Evolutionary conservation across 306 rosid species (phyloP).

Genomic region (Glycine soja): DNA sequence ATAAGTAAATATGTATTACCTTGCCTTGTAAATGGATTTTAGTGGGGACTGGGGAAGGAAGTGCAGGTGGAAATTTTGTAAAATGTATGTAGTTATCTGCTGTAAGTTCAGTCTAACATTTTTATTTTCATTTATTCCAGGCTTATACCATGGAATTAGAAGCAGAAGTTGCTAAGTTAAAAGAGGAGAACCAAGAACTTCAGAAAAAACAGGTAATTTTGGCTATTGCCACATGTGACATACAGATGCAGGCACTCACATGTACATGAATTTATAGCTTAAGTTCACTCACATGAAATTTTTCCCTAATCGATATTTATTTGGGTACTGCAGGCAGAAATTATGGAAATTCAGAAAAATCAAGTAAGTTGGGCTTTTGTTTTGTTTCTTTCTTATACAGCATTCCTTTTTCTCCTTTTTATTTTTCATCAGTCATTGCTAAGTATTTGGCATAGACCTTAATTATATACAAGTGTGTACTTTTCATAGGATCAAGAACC

Average conservation of each 20-base stretch:
- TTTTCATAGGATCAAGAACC: conserved; percentile 1
- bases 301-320: conserved; percentile 36
- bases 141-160: conserved; percentile 98
- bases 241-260: neutral
- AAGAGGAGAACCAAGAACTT: conserved; percentile 88
- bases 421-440: conserved; percentile 2
- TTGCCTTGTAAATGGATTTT: conserved; percentile 40
- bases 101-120: conserved; percentile 39
- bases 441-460: conserved; percentile 27
- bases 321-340: conserved; percentile 70
- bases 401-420: conserved; percentile 12
- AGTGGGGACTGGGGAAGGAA: conserved; percentile 10
- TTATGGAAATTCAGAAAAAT: conserved; percentile 83
- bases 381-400: neutral
- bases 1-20: conserved; percentile 41
- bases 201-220: conserved; percentile 77
- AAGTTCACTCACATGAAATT: neutral
- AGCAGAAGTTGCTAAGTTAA: conserved; percentile 88
- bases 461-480: conserved; percentile 1
- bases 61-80: conserved; percentile 13
- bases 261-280: conserved; percentile 32
- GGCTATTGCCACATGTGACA: neutral
- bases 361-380: conserved; percentile 65
- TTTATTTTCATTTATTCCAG: conserved; percentile 57
- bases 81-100: conserved; percentile 23